Evolutionary conservation across 1,139 yeast species (phyloP).

Genomic region (Candida pseudoviswanathii): DNA sequence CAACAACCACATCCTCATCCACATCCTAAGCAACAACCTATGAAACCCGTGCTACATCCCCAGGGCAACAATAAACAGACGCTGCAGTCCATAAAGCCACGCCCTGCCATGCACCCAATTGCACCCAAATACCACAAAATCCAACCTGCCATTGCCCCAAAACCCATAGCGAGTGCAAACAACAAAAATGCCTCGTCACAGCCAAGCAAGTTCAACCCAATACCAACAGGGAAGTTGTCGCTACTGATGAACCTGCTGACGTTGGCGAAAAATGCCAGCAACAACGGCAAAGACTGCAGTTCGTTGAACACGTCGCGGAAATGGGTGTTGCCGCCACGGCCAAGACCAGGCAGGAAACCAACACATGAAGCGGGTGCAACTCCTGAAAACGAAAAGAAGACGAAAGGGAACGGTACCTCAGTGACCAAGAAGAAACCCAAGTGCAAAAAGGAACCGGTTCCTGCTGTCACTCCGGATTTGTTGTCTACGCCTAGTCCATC

Average conservation of each 20-base stretch:
- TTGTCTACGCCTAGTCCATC: slow-evolving; percentile 2
- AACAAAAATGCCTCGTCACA: not conserved
- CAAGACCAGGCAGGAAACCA: slow-evolving; percentile 62
- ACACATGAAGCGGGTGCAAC: slow-evolving; percentile 17
- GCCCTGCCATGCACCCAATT: slow-evolving; percentile 9
- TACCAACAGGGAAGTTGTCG: slow-evolving; percentile 17
- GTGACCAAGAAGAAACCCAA: slow-evolving; percentile 10
- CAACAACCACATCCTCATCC: slow-evolving; percentile 1
- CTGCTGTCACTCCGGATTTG: not conserved
- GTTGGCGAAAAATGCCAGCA: slow-evolving; percentile 6
- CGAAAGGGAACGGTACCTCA: not conserved
- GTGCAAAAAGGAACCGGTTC: slow-evolving; percentile 6
- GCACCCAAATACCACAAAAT: slow-evolving; percentile 37
- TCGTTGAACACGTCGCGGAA: slow-evolving; percentile 53
- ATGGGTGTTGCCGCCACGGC: slow-evolving; percentile 69
- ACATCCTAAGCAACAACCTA: slow-evolving; percentile 4
- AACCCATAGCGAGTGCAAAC: slow-evolving; percentile 31
- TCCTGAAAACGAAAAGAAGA: slow-evolving; percentile 11
- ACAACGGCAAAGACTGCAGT: slow-evolving; percentile 17
- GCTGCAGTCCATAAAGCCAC: slow-evolving; percentile 5
- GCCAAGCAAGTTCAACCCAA: slow-evolving; percentile 15
- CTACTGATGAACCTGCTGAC: slow-evolving; percentile 14
- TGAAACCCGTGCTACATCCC: not conserved
- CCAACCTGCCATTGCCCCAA: slow-evolving; percentile 48
- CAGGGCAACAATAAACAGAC: slow-evolving; percentile 4